These are phyloP conservation scores for Monsonia emarginata DNA, from an alignment of 441 rosid species.

Conservation along the genomic window DNA sequence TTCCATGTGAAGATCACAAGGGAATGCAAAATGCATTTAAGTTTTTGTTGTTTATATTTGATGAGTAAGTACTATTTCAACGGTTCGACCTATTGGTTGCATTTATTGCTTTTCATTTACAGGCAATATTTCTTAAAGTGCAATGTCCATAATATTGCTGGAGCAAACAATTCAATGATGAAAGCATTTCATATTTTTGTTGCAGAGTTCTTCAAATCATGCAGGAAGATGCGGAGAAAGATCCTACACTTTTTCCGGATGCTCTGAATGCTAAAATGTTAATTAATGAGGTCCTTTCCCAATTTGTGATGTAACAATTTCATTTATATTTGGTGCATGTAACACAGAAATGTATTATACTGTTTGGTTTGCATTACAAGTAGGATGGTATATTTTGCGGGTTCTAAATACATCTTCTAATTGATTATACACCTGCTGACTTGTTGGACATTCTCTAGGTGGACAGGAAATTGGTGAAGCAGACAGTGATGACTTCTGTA, in stretches of 20 bases:
- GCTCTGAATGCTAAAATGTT: conserved; percentile 54
- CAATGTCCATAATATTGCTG: too few species aligned
- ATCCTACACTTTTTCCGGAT: conserved; percentile 50
- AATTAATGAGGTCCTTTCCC: conserved; percentile 52
- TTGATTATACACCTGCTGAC: neutral
- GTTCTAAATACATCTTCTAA: neutral
- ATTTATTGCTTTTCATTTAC: too few species aligned
- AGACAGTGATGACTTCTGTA: conserved; percentile 98
- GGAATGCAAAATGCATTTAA: too few species aligned
- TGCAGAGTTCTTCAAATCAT: conserved; percentile 79
- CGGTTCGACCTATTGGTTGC: too few species aligned
- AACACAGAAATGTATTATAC: neutral
- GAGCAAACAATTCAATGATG: neutral
- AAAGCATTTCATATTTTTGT: conserved; percentile 12
- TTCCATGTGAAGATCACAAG: too few species aligned
- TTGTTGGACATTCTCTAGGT: conserved; percentile 43
- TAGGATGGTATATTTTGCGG: neutral
- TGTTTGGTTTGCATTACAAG: neutral
- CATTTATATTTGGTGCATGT: neutral
- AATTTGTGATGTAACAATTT: neutral
- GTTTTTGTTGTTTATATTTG: neutral
- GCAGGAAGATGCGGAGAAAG: conserved; percentile 57
- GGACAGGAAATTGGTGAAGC: conserved; percentile 95
- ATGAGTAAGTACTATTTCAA: too few species aligned
- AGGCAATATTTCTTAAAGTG: too few species aligned